Conservation (phyloP, 768 basidiomycete species). For the Rhodotorula babjevae region DNA sequence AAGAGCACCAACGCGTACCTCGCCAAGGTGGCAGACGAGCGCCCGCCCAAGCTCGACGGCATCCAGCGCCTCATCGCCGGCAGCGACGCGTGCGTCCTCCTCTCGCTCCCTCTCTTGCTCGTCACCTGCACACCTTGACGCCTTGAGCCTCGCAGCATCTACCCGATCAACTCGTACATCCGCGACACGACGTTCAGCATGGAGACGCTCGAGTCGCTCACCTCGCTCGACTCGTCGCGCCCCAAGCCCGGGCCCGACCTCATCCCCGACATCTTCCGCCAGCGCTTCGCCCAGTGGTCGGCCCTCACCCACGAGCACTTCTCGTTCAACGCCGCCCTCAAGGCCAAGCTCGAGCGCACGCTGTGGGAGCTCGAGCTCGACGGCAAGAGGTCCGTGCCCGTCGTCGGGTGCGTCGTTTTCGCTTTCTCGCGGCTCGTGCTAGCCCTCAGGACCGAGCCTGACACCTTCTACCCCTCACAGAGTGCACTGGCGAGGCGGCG, state of each 20-base stretch:
- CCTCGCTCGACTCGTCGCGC: constrained; percentile 3
- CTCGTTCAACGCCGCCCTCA: not conserved
- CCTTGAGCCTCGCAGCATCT: not conserved
- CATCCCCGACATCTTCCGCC: constrained; percentile 3
- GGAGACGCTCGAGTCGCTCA: constrained; percentile 8
- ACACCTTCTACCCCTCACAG: not conserved
- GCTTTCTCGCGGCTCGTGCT: not conserved
- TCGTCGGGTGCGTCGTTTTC: constrained; percentile 3
- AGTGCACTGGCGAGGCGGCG: constrained; percentile 22
- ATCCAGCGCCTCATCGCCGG: not conserved
- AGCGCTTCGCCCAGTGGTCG: constrained; percentile 15
- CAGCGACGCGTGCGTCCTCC: not conserved
- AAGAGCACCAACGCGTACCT: not conserved
- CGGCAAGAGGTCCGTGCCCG: not conserved
- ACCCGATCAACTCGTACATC: not conserved
- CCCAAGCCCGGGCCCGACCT: not conserved
- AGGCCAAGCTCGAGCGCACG: not conserved
- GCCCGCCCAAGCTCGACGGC: not conserved
- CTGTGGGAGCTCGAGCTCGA: not conserved
- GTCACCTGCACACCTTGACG: not conserved
- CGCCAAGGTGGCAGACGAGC: not conserved
- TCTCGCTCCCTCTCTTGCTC: too few species aligned
- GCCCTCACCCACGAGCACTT: constrained; percentile 4
- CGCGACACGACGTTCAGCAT: not conserved
- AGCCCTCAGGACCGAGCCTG: too few species aligned